Evolutionary conservation across 139 green algal genomes (phyloP).

Genomic region (Asterochloris sp.): DNA sequence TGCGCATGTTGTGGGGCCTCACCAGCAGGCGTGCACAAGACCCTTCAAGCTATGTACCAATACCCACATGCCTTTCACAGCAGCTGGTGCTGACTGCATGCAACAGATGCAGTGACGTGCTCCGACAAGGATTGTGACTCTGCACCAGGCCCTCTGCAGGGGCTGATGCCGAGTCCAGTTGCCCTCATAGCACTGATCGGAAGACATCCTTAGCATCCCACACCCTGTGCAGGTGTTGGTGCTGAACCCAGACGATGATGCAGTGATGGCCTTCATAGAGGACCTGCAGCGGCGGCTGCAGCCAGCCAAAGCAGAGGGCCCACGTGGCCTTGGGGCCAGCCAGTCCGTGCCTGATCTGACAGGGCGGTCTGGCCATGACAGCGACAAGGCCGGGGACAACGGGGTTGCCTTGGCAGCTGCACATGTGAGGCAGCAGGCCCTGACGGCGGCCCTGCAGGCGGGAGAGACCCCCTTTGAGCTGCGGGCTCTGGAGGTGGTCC

Average conservation of each 20-base stretch:
- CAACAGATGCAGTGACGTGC: too few relatives aligned
- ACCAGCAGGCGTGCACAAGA: too few relatives aligned
- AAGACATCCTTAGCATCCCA: slow-evolving; percentile 15
- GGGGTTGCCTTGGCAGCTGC: neutral
- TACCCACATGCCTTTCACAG: too few relatives aligned
- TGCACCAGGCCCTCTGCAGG: too few relatives aligned
- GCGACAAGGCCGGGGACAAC: slow-evolving; percentile 3
- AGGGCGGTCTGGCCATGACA: neutral
- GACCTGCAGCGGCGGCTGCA: slow-evolving; percentile 33
- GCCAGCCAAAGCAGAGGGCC: neutral
- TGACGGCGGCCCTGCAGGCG: neutral
- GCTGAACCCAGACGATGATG: slow-evolving; percentile 23
- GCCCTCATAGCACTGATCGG: neutral
- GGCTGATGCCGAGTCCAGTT: too few relatives aligned
- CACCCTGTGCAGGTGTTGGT: slow-evolving; percentile 15
- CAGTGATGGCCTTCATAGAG: slow-evolving; percentile 34
- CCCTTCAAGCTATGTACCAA: too few relatives aligned
- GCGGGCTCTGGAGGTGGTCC: slow-evolving; percentile 50
- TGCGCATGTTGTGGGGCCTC: too few relatives aligned
- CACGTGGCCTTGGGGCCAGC: neutral
- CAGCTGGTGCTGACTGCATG: too few relatives aligned
- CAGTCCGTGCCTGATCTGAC: slow-evolving; percentile 3
- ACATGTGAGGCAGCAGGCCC: neutral
- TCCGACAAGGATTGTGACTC: too few relatives aligned
- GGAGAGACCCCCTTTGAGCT: slow-evolving; percentile 58